phyloP scores from a whole-genome alignment of 805 yeast species.

The Pichia rugopelliculosa region DNA sequence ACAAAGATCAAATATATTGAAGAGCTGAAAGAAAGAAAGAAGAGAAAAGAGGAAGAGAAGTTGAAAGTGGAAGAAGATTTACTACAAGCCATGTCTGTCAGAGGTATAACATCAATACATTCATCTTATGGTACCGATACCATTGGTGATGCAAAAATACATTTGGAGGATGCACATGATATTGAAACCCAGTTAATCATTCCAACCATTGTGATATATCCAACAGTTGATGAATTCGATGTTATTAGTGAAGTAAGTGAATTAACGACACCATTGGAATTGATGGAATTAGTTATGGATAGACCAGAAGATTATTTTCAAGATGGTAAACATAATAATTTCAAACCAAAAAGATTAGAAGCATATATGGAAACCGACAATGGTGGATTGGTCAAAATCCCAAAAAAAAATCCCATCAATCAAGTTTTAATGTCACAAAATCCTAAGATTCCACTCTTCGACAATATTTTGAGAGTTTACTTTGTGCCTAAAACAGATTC shows the following conservation, averaged over 20 bases:
- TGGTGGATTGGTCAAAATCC: constrained; percentile 83
- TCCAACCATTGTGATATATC: constrained; percentile 77
- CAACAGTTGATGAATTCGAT: constrained; percentile 79
- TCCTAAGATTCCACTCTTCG: constrained; percentile 72
- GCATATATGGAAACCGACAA: constrained; percentile 73
- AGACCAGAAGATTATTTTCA: constrained; percentile 67
- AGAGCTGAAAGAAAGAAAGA: constrained; percentile 24
- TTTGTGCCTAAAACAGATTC: constrained; percentile 71
- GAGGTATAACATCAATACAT: constrained; percentile 46
- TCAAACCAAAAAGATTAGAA: constrained; percentile 51
- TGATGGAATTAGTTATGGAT: constrained; percentile 51
- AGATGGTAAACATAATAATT: constrained; percentile 53
- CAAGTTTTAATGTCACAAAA: constrained; percentile 53
- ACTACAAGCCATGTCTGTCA: constrained; percentile 50
- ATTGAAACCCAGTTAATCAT: constrained; percentile 71
- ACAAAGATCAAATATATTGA: constrained; percentile 21
- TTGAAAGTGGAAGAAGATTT: constrained; percentile 38
- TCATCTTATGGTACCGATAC: constrained; percentile 51
- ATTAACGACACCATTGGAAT: constrained; percentile 54
- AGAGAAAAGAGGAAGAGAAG: constrained; percentile 29
- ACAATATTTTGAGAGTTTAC: constrained; percentile 61
- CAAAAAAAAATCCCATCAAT: constrained; percentile 63
- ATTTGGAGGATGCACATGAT: constrained; percentile 58
- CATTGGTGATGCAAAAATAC: constrained; percentile 43
- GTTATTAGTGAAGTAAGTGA: constrained; percentile 72